Base-by-base conservation (phyloP, 352 stramenopile species). In the Phytophthora citrophthora region DNA sequence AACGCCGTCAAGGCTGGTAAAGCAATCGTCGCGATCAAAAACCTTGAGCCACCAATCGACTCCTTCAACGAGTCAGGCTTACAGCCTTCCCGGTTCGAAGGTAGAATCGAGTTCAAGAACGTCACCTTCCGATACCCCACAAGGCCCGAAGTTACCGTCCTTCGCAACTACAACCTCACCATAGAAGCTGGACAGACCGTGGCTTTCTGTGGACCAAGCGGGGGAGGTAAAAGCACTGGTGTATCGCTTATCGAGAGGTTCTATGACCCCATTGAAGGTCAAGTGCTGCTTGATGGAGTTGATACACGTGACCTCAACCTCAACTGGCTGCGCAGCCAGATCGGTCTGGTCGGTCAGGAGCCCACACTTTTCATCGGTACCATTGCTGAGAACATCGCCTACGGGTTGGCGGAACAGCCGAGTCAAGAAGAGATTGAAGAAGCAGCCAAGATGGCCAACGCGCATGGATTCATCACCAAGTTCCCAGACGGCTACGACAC, bases 161-260 rank as follows among this genome's bases (percentile, higher is more conserved):
- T 98, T 8, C 75, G 81, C 11, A 68, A 82, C 54, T 84, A 98
- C 55, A 92, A 90, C 58, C 64, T 99, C 9, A 79, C 76, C 7
- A 86, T 95, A 20, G 79, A 88, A 54, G 67, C 79, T 5, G 85
- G 85, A 0, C 66, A 86, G 34, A 90, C 79, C 0, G 79, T 91
- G 0, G 83, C 79, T 4, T 78, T 91, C 39, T 83, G 81, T 6
- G 77, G 77, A 26, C 63, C 73, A 2, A 82, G 70, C 27, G 77
- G 77, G 5, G 68, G 70, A 3, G 77, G 77, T 15, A 86, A 86
- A 13, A 86, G 77, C 5, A 85, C 77, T 0, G 45, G 65, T 7
- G 52, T 83, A 11, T 69, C 63, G 2, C 61, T 86, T 9, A 50
- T 81, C n/a, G n/a, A n/a, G n/a, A n/a, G n/a, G n/a, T n/a, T n/a